phyloP scores from a whole-genome alignment of 179 eudicot genomes.

The Amaranthus tricolor region DNA sequence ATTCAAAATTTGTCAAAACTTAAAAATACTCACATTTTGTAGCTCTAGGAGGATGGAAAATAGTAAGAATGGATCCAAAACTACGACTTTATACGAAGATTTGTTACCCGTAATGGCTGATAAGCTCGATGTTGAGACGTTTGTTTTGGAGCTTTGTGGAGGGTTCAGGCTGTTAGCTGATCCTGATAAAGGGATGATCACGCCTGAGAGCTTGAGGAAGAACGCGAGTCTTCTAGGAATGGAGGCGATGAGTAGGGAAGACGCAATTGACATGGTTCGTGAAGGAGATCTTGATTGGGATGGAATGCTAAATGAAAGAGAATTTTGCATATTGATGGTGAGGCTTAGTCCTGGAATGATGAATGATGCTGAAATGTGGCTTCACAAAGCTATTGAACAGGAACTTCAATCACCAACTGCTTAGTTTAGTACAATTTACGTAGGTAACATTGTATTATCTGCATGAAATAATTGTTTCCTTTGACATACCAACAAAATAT shows the following conservation, averaged over 20 bases:
- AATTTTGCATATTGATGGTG: conserved; percentile 48
- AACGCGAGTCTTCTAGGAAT: conserved; percentile 38
- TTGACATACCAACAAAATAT: background rate
- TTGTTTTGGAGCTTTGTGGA: conserved; percentile 35
- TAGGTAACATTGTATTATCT: background rate
- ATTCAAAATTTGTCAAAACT: background rate
- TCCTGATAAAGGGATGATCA: conserved; percentile 31
- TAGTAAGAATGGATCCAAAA: background rate
- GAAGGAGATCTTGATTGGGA: conserved; percentile 45
- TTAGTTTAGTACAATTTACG: background rate
- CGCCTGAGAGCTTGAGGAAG: conserved; percentile 41
- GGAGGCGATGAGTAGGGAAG: conserved; percentile 38
- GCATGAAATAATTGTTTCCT: background rate
- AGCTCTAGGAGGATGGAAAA: conserved; percentile 18
- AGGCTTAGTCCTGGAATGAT: conserved; percentile 49
- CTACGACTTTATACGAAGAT: conserved; percentile 30
- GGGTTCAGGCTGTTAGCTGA: conserved; percentile 42
- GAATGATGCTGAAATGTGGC: conserved; percentile 40
- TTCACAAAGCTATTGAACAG: conserved; percentile 34
- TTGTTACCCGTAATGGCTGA: conserved; percentile 45
- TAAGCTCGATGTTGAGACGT: conserved; percentile 42
- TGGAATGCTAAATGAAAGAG: conserved; percentile 35
- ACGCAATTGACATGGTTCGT: conserved; percentile 37
- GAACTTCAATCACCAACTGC: conserved; percentile 18
- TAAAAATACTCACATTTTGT: background rate